A percentile compares a stretch with the other conserved stretches of the same genome.
Conservation (phyloP, 179 eudicot genomes). For the Gypsophila paniculata region DNA sequence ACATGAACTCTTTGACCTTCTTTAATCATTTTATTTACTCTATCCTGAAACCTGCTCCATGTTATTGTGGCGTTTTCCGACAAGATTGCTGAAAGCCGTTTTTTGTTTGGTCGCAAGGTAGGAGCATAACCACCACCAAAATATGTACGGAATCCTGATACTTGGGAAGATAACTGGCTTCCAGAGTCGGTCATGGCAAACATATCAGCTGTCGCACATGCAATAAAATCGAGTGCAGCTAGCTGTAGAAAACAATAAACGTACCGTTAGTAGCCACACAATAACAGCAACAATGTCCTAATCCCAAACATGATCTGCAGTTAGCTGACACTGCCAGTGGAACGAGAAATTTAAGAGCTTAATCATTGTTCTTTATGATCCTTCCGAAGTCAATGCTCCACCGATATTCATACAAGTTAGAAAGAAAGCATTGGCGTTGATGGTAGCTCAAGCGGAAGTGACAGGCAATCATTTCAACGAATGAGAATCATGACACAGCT, state of each 20-base stretch:
- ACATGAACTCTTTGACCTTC: constrained; percentile 52
- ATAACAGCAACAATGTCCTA: too few relatives aligned
- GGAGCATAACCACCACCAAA: constrained; percentile 81
- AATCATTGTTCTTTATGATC: too few relatives aligned
- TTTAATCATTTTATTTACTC: constrained; percentile 60
- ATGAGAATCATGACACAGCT: neutral
- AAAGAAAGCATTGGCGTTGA: too few relatives aligned
- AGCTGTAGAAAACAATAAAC: constrained; percentile 43
- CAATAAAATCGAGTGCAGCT: constrained; percentile 90
- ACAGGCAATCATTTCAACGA: too few relatives aligned
- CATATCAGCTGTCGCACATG: constrained; percentile 83
- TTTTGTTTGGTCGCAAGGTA: constrained; percentile 78
- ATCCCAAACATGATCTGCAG: too few relatives aligned
- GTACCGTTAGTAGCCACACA: too few relatives aligned
- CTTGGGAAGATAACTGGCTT: constrained; percentile 85
- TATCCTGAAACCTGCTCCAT: constrained; percentile 58
- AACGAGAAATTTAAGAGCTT: too few relatives aligned
- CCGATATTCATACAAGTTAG: too few relatives aligned
- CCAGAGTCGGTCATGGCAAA: constrained; percentile 96
- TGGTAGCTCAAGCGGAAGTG: too few relatives aligned
- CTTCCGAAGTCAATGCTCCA: too few relatives aligned
- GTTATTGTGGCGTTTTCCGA: constrained; percentile 45
- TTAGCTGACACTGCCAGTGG: too few relatives aligned
- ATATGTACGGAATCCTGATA: constrained; percentile 74
- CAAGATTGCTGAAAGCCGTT: constrained; percentile 67